Conservation (phyloP, 768 basidiomycete species). For the Boletus tomentosulus region DNA sequence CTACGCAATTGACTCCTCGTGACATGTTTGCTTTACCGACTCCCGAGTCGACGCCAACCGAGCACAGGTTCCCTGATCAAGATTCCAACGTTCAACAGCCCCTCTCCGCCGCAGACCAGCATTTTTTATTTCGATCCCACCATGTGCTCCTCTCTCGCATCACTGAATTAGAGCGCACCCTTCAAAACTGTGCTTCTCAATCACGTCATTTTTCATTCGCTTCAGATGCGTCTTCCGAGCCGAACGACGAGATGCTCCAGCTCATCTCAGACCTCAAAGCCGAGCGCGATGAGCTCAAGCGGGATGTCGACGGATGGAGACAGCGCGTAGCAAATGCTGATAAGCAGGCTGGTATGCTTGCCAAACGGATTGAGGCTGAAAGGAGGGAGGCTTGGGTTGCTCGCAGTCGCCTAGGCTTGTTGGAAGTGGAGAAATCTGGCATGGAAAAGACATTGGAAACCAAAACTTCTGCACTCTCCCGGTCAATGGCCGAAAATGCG, state of each 20-base stretch:
- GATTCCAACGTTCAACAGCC: conserved; percentile 35
- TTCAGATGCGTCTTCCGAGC: conserved; percentile 46
- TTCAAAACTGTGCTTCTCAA: conserved; percentile 39
- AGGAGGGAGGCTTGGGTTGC: conserved; percentile 80
- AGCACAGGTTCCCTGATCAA: conserved; percentile 37
- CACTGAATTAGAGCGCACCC: conserved; percentile 71
- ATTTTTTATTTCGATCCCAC: conserved; percentile 85
- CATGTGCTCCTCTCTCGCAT: conserved; percentile 78
- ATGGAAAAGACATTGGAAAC: conserved; percentile 47
- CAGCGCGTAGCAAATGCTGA: conserved; percentile 73
- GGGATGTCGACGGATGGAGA: conserved; percentile 87
- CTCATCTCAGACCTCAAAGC: conserved; percentile 76
- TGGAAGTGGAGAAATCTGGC: conserved; percentile 64
- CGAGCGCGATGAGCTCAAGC: conserved; percentile 85
- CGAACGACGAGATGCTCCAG: conserved; percentile 74
- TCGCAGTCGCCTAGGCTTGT: conserved; percentile 61
- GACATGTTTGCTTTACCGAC: conserved; percentile 56
- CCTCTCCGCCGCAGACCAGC: conserved; percentile 70
- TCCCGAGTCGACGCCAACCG: conserved; percentile 70
- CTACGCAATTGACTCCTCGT: conserved; percentile 32
- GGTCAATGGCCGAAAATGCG: conserved; percentile 26
- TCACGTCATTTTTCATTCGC: conserved; percentile 51
- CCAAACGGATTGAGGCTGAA: conserved; percentile 70
- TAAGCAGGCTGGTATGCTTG: conserved; percentile 59
- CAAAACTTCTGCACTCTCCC: conserved; percentile 28